Conservation (phyloP, 495 filamentous ascomycete species). For the Penicillium flavigenum region DNA sequence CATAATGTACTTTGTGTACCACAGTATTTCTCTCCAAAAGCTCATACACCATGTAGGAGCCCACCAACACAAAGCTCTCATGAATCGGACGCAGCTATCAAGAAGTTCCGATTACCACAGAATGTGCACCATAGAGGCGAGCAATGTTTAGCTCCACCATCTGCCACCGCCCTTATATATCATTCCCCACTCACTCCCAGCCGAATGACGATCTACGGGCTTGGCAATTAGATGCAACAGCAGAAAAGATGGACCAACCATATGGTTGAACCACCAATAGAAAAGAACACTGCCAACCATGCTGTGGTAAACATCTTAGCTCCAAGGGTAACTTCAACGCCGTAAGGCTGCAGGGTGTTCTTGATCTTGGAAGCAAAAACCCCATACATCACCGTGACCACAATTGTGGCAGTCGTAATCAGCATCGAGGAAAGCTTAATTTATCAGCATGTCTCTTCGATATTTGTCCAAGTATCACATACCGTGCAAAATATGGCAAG, state of each 20-base stretch:
- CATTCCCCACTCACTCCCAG: neutral
- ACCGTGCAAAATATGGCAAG: too few species aligned
- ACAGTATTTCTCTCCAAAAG: neutral
- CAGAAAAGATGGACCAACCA: neutral
- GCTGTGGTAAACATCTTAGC: neutral
- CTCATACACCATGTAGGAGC: neutral
- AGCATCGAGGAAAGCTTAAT: neutral
- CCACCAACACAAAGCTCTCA: neutral
- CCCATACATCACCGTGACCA: neutral
- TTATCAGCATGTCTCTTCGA: too few species aligned
- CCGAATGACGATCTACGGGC: neutral
- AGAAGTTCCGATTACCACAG: too few species aligned
- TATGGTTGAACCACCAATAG: neutral
- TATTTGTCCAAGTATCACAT: too few species aligned
- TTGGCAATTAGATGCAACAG: neutral
- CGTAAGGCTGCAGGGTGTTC: too few species aligned
- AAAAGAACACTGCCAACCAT: neutral
- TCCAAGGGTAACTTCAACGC: too few species aligned
- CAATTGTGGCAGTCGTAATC: neutral
- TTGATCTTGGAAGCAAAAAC: neutral
- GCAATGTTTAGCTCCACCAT: too few species aligned
- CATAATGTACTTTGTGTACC: neutral
- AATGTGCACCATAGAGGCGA: too few species aligned
- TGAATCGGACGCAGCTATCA: too few species aligned
- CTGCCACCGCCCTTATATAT: neutral